Evolutionary conservation across 164 flowering plant genomes (phyloP).

Genomic region (Aristolochia contorta): DNA sequence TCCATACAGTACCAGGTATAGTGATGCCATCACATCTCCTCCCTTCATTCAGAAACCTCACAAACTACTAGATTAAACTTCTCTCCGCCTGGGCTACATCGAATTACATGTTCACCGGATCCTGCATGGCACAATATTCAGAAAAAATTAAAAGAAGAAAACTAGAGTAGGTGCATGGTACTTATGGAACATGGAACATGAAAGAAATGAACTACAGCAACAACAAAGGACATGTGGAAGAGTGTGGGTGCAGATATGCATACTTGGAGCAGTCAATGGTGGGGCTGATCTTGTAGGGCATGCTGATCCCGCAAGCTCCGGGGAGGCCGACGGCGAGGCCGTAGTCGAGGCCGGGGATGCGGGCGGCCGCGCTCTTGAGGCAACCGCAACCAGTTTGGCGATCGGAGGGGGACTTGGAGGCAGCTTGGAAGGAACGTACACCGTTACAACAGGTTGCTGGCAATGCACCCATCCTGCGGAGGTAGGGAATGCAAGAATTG

Average conservation of each 20-base stretch:
- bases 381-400: constrained; percentile 18
- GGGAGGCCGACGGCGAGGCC: constrained; percentile 15
- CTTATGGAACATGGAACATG: too few relatives aligned
- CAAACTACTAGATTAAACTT: too few relatives aligned
- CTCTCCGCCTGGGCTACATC: too few relatives aligned
- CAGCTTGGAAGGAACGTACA: not conserved
- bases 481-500: constrained; percentile 15
- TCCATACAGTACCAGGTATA: too few relatives aligned
- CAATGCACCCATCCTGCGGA: constrained; percentile 1
- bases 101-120: too few relatives aligned
- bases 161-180: too few relatives aligned
- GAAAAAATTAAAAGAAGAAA: too few relatives aligned
- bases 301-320: constrained; percentile 15
- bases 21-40: too few relatives aligned
- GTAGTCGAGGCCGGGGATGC: not conserved
- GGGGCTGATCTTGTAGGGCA: constrained; percentile 26
- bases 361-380: constrained; percentile 6
- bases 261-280: constrained; percentile 26
- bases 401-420: constrained; percentile 9
- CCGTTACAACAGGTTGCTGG: constrained; percentile 11
- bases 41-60: too few relatives aligned
- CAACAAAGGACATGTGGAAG: too few relatives aligned
- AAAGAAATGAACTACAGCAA: too few relatives aligned
- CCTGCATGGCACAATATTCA: not conserved
- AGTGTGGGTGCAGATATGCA: too few relatives aligned